Evolutionary conservation across 495 filamentous ascomycete species (phyloP), one percentile per base, ranked within the genome.

Genomic region (Stereocaulon alpinum): DNA sequence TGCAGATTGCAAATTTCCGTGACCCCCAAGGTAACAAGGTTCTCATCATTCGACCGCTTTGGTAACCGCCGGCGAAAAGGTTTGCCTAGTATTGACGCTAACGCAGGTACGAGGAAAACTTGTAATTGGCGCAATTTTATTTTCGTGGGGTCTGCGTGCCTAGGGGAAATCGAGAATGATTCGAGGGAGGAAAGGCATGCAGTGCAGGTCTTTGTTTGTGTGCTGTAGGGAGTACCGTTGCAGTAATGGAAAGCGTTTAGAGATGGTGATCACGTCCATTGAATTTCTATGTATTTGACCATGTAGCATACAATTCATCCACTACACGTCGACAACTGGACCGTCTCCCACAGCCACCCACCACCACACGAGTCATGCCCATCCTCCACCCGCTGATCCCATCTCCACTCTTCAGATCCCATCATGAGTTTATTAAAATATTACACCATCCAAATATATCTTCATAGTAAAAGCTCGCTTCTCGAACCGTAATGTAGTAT

Each of bases 381-480:
- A 50, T 30, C 30, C 27, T 17, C 27, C 11, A 24, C 47, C 47
- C 20, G 11, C 7, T 17, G 20, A 5, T 48, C 15, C 17, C 27
- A 30, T 50, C 47, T 27, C 24, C 47, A n/a, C 27, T 6, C 9
- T 32, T 50, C 27, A n/a, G 17, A 50, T 50, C 30, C 45, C 47
- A 50, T 50, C 47, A 37, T 37, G 34, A 37, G 34, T 24, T 24
- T 37, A 50, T 50, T 50, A 50, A 50, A 50, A 14, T 50, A 50
- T 50, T 50, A 50, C 47, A 50, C 27, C 47, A 27, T 50, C 34
- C 34, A 37, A 37, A 7, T 37, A 37, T 37, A 37, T 37, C 34
- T 37, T 37, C 34, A 10, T 37, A 37, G 34, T 37, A 37, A 37
- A 37, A 24, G 24, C 24, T 6, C 34, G 34, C 47, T 30, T 24